Conservation (phyloP, 345 rosid species). For the Ricinus communis region DNA sequence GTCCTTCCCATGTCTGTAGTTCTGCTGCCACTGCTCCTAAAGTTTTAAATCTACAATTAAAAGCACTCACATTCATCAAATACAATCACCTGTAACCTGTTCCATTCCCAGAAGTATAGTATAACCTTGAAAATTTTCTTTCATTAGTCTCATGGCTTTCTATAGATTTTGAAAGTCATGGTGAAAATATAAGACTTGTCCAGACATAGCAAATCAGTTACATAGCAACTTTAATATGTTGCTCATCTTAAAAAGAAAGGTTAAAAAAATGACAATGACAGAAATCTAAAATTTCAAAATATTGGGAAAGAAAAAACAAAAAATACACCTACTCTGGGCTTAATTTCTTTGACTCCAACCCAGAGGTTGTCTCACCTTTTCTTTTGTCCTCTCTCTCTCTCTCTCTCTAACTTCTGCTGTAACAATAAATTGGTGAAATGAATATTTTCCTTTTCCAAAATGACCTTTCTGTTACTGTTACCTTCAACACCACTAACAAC, state of each 20-base stretch:
- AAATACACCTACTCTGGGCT: constrained; percentile 34
- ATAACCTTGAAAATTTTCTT: background rate
- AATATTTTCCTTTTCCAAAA: constrained; percentile 31
- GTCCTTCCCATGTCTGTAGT: too few species aligned
- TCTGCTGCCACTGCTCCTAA: too few species aligned
- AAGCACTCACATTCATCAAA: too few species aligned
- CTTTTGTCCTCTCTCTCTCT: background rate
- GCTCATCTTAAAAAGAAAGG: constrained; percentile 23
- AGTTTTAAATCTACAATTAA: too few species aligned
- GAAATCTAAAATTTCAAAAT: constrained; percentile 28
- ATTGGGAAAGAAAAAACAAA: too few species aligned
- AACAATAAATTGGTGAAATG: constrained; percentile 47
- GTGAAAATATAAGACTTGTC: constrained; percentile 26
- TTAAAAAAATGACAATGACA: constrained; percentile 26
- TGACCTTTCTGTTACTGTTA: constrained; percentile 27
- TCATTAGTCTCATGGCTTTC: constrained; percentile 15
- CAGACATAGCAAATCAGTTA: constrained; percentile 21
- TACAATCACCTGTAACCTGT: too few species aligned
- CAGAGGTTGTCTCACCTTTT: constrained; percentile 37
- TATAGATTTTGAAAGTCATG: constrained; percentile 17
- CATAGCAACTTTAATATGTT: constrained; percentile 22
- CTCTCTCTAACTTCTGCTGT: constrained; percentile 37
- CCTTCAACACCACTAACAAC: constrained; percentile 34
- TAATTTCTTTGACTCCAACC: constrained; percentile 27
- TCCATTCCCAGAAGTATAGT: constrained; percentile 10